A percentile compares a stretch with the other conserved stretches of the same genome.
Conservation (phyloP, 2,329 filamentous ascomycete genomes). For the Talaromyces marneffei region DNA sequence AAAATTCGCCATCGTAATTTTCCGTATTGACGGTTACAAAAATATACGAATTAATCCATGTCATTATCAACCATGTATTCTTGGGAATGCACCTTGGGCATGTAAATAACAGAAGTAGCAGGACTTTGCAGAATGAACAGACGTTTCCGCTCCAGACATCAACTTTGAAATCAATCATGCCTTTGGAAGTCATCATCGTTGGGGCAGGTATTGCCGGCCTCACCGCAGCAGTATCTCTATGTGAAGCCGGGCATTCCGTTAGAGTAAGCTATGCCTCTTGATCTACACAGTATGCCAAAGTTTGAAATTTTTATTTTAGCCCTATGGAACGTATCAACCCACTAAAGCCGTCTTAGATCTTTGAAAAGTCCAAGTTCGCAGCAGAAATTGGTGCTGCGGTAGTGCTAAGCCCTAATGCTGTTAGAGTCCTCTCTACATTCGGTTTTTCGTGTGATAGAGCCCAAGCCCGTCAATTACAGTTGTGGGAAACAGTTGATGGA, state of each 20-base stretch:
- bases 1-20: neutral
- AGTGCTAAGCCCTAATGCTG: conserved; percentile 26
- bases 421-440: conserved; percentile 20
- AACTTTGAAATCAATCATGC: conserved; percentile 15
- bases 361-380: conserved; percentile 26
- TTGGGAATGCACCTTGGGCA: neutral
- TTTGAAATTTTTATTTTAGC: neutral
- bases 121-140: neutral
- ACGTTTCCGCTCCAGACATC: no score
- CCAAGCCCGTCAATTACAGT: conserved; percentile 18
- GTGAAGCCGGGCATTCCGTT: conserved; percentile 21
- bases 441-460: conserved; percentile 25
- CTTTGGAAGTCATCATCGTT: conserved; percentile 24
- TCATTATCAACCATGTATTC: neutral
- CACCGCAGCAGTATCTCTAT: conserved; percentile 25
- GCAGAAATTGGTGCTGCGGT: conserved; percentile 27
- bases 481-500: conserved; percentile 21
- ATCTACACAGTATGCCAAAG: neutral
- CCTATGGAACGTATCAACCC: neutral
- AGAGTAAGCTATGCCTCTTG: conserved; percentile 16
- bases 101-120: neutral
- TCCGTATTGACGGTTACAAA: neutral
- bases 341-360: conserved; percentile 17
- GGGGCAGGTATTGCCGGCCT: conserved; percentile 31
- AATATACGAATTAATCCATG: neutral